Evolutionary conservation across 805 yeast species (phyloP), one percentile per base, ranked within the genome.

Genomic region (Ascoidea rubescens): DNA sequence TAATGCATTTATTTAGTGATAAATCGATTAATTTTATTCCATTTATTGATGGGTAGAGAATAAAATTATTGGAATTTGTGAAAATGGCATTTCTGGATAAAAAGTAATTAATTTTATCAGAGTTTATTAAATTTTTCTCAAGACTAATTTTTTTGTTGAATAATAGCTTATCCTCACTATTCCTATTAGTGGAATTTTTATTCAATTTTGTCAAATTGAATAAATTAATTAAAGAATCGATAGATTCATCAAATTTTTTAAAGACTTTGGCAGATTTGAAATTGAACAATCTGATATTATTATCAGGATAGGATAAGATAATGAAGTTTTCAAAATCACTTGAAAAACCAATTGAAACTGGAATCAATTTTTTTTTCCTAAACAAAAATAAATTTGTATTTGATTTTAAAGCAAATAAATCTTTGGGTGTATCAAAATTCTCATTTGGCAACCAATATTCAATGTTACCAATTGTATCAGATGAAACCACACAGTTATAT

Each of bases 361-460:
- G 55, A 5, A 51, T 47, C 1, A 59, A 50, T 47, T 61, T 63
- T 32, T 47, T 50, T 50, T 60, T 63, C 28, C 55, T n/a, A 12
- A 64, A 31, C 10, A 57, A 59, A 51, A 61, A 48, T 8, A 55
- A 51, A 49, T 64, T 62, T 1, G 69, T 65, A 45, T 61, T 60
- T n/a, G 65, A 56, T 49, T 65, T 66, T 49, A 52, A 53, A 46
- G 56, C 57, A 56, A 62, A 65, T 1, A 61, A 51, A 1, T 43
- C 47, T 2, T 21, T 28, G 0, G 62, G 62, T 14, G 48, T 50
- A 3, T 52, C 50, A 48, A 49, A 54, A 3, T 17, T 17, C 4
- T 49, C 50, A 32, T 50, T 33, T 5, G 50, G 28, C 10, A n/a
- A 33, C 58, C 58, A 56, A 43, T 54, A 37, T 4, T 37, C 43